These are phyloP conservation scores for Oryza nivara DNA, from an alignment of 176 grass and related monocot genomes.

Conservation along the genomic window DNA sequence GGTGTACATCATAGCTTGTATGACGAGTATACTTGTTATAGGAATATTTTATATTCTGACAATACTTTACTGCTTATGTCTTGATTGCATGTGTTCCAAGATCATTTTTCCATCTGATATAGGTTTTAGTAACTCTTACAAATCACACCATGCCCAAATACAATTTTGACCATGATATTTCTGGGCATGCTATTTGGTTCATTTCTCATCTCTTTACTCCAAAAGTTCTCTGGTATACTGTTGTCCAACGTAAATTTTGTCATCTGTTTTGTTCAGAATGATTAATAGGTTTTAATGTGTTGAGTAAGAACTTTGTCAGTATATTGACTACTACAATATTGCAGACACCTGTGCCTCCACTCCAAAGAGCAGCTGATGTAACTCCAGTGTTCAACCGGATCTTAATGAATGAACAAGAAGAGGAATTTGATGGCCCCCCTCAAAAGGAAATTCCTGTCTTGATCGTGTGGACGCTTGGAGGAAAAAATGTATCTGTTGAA, in stretches of 20 bases:
- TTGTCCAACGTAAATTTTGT: background rate
- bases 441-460: constrained; percentile 91
- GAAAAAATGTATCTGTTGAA: constrained; percentile 84
- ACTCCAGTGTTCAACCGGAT: constrained; percentile 78
- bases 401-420: constrained; percentile 67
- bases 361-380: constrained; percentile 71
- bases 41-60: background rate
- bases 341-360: constrained; percentile 92
- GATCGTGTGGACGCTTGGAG: constrained; percentile 89
- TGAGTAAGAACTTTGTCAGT: background rate
- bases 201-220: background rate
- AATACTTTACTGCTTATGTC: constrained; percentile 3
- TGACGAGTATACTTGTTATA: background rate
- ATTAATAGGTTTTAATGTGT: constrained; percentile 24
- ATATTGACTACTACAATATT: constrained; percentile 44
- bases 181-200: constrained; percentile 7
- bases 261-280: constrained; percentile 29
- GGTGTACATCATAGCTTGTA: constrained; percentile 13
- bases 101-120: constrained; percentile 14
- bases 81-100: constrained; percentile 4
- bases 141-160: background rate
- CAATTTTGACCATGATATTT: constrained; percentile 10
- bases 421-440: constrained; percentile 60
- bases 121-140: constrained; percentile 5
- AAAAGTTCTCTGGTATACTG: constrained; percentile 6